Evolutionary conservation across 2,329 filamentous ascomycete genomes (phyloP).

Genomic region (Ceratocystis albifundus): DNA sequence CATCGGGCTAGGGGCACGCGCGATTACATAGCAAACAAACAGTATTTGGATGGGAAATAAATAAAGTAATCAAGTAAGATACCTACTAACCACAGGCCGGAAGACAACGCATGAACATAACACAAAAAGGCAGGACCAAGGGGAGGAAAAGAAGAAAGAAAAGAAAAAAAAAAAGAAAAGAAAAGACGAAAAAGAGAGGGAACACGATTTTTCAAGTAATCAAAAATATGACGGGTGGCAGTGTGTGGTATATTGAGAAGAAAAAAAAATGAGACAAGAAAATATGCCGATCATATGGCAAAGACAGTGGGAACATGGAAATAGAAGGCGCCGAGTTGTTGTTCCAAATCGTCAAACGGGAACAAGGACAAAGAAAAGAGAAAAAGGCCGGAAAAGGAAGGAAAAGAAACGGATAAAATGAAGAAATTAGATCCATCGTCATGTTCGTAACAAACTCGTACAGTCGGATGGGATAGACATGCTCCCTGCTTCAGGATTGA

Average conservation of each 20-base stretch:
- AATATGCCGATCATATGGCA: slow-evolving; percentile 5
- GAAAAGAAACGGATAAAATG: slow-evolving; percentile 9
- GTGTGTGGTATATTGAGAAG: slow-evolving; percentile 18
- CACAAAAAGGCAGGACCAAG: background rate
- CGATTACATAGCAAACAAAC: background rate
- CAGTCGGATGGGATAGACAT: slow-evolving; percentile 9
- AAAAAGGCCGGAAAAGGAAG: background rate
- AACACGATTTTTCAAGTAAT: slow-evolving; percentile 11
- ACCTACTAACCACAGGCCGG: background rate
- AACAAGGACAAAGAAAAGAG: slow-evolving; percentile 8
- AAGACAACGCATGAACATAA: background rate
- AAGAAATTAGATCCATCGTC: slow-evolving; percentile 21
- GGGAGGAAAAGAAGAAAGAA: background rate
- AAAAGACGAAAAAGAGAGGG: slow-evolving; percentile 5
- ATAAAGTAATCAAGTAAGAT: slow-evolving; percentile 9
- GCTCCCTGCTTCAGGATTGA: slow-evolving; percentile 6
- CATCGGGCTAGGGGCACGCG: background rate
- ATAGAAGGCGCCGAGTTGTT: background rate
- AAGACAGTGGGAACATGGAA: background rate
- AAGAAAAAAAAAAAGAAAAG: background rate
- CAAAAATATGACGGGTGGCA: slow-evolving; percentile 2
- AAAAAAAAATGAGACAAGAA: slow-evolving; percentile 14
- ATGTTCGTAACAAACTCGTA: slow-evolving; percentile 21
- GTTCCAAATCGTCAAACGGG: slow-evolving; percentile 1
- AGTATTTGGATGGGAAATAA: background rate